Base-by-base conservation (phyloP, 129 eudicot genomes). In the Mikania micrantha region DNA sequence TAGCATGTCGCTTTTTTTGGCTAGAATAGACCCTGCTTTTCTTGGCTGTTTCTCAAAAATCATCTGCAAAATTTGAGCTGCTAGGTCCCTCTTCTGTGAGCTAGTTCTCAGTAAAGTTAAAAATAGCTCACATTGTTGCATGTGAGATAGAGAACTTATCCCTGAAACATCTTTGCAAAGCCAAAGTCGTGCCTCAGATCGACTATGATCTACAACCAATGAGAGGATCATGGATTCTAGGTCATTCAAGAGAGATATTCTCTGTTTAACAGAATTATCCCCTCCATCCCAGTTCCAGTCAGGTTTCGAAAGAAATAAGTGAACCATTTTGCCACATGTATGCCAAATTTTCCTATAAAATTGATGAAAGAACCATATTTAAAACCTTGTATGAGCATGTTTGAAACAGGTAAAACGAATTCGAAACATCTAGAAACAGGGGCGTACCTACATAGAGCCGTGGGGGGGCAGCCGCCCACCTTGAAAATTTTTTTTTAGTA, bases 131-230 rank as follows among this genome's bases (percentile, higher is more conserved):
- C 64, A 81, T 60, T 83, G 86, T 39, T 69, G 71, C 22, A 60
- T 71, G 24, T 73, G 73, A 47, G 80, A 78, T 34, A 94, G 71
- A 15, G 87, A 79, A 19, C 35, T 72, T 24, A 94, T 79, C 75
- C 81, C 63, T 12, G 97, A 81, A 58, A 89, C 70, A 63, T 86
- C 76, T 60, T 85, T 90, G 73, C 95, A 89, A 63, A 94, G 95
- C 99, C 99, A 94, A 66, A 94, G 81, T 10, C 99, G 91, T 54
- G 89, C 87, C 79, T 94, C 99, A 6, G 96, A 85, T 71, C 96
- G 90, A 64, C 90, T 86, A 60, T 75, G 87, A 31, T 83, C 71
- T 36, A 90, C 71, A 60, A 89, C 66, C 61, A 93, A 28, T 25
- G 75, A 52, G 80, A 79, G 79, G 60, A 94, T 21, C 36, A 70